Conservation (phyloP, 371 early-diverging fungal genomes). For the Mucor saturninus region DNA sequence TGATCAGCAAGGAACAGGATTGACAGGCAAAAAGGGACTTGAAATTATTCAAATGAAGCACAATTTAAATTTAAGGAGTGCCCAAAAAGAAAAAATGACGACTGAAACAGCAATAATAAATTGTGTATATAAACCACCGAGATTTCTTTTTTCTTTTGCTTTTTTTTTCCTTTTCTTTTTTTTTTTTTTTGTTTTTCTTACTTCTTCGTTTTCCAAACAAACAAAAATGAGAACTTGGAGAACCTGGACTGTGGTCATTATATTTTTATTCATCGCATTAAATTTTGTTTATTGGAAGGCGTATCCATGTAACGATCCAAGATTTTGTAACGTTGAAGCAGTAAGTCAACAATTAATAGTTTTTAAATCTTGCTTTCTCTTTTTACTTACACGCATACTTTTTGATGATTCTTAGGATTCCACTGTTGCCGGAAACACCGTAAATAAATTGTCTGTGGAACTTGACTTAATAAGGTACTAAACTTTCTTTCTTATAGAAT, state of each 20-base stretch:
- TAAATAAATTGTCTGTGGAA: too few species aligned
- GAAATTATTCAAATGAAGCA: neutral
- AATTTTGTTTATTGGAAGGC: slow-evolving; percentile 29
- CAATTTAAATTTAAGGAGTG: too few species aligned
- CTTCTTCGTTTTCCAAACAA: neutral
- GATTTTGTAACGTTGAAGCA: slow-evolving; percentile 15
- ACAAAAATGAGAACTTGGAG: slow-evolving; percentile 26
- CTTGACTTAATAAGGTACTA: too few species aligned
- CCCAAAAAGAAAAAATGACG: neutral
- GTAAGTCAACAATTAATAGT: slow-evolving; percentile 2
- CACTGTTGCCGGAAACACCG: neutral
- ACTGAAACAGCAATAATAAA: neutral
- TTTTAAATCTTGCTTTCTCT: neutral
- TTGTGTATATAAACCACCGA: neutral
- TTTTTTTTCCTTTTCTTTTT: slow-evolving; percentile 1
- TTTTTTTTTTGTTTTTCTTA: slow-evolving; percentile 7
- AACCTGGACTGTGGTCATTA: slow-evolving; percentile 19
- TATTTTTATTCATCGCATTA: slow-evolving; percentile 19
- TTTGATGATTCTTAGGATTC: neutral
- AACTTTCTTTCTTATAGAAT: slow-evolving; percentile 1
- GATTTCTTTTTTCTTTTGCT: neutral
- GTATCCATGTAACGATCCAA: slow-evolving; percentile 21
- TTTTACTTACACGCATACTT: neutral
- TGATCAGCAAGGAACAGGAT: too few species aligned
- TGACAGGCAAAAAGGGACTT: too few species aligned